phyloP scores from a whole-genome alignment of 495 filamentous ascomycete genomes.

The Podospora australis region DNA sequence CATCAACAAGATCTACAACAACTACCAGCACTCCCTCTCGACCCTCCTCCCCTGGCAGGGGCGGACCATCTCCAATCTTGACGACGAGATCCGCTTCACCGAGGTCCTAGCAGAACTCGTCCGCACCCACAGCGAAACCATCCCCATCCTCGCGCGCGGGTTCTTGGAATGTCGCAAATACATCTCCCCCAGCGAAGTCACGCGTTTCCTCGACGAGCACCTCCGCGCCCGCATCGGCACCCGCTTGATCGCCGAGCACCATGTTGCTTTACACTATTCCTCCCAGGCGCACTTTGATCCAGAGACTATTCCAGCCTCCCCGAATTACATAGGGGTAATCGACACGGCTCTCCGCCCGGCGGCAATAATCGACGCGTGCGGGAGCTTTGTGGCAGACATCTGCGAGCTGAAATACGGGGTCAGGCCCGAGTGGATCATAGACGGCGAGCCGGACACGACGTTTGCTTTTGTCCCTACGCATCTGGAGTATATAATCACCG shows the following conservation, averaged over 20 bases:
- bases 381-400: slow-evolving; percentile 86
- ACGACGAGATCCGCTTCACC: slow-evolving; percentile 86
- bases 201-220: slow-evolving; percentile 87
- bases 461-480: slow-evolving; percentile 94
- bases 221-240: slow-evolving; percentile 91
- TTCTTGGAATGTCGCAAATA: slow-evolving; percentile 90
- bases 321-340: slow-evolving; percentile 90
- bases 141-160: slow-evolving; percentile 82
- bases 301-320: slow-evolving; percentile 38
- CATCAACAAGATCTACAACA: slow-evolving; percentile 85
- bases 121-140: slow-evolving; percentile 87
- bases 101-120: slow-evolving; percentile 89
- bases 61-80: slow-evolving; percentile 67
- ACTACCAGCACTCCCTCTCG: slow-evolving; percentile 86
- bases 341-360: slow-evolving; percentile 86
- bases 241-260: slow-evolving; percentile 89
- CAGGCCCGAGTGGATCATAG: slow-evolving; percentile 70
- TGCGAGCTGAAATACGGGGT: slow-evolving; percentile 95
- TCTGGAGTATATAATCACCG: slow-evolving; percentile 92
- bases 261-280: slow-evolving; percentile 86
- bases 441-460: slow-evolving; percentile 70
- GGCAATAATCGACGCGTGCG: slow-evolving; percentile 69
- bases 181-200: slow-evolving; percentile 72
- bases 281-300: slow-evolving; percentile 60
- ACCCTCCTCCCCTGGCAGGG: slow-evolving; percentile 80